Evolutionary conservation across 345 rosid genomes (phyloP).

Genomic region (Populus pruinosa): DNA sequence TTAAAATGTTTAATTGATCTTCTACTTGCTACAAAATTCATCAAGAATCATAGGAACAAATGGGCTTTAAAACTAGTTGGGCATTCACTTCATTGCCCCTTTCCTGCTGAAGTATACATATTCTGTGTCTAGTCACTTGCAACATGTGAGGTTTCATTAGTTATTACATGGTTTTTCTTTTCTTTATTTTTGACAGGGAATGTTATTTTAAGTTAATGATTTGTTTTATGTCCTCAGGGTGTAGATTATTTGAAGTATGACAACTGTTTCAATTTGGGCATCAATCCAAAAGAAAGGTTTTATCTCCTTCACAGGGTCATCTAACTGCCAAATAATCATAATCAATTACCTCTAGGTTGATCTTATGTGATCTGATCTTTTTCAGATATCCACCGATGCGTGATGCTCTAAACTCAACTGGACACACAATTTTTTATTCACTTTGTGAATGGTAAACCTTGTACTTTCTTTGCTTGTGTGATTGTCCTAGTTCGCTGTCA

Average conservation of each 20-base stretch:
- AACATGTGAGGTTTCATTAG: neutral
- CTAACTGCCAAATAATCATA: slow-evolving; percentile 9
- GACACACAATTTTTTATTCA: slow-evolving; percentile 71
- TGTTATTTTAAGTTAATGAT: neutral
- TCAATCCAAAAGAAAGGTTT: slow-evolving; percentile 69
- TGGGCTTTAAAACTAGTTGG: too few relatives aligned
- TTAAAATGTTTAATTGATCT: slow-evolving; percentile 1
- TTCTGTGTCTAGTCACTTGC: neutral
- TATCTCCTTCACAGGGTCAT: slow-evolving; percentile 13
- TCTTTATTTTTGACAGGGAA: neutral
- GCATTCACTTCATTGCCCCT: neutral
- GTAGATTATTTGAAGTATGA: slow-evolving; percentile 96
- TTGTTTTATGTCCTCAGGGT: slow-evolving; percentile 45
- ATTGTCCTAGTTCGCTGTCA: neutral
- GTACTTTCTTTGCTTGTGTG: neutral
- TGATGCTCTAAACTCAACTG: slow-evolving; percentile 75
- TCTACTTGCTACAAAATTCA: neutral
- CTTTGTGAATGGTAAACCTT: slow-evolving; percentile 83
- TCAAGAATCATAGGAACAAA: neutral
- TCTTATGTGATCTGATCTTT: slow-evolving; percentile 12
- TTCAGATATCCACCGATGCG: slow-evolving; percentile 95
- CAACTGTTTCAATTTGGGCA: slow-evolving; percentile 90
- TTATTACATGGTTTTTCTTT: neutral
- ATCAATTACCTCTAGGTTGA: neutral
- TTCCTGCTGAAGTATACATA: neutral